Conservation (phyloP, 202 grass and related monocot species). For the Carex sylvatica region DNA sequence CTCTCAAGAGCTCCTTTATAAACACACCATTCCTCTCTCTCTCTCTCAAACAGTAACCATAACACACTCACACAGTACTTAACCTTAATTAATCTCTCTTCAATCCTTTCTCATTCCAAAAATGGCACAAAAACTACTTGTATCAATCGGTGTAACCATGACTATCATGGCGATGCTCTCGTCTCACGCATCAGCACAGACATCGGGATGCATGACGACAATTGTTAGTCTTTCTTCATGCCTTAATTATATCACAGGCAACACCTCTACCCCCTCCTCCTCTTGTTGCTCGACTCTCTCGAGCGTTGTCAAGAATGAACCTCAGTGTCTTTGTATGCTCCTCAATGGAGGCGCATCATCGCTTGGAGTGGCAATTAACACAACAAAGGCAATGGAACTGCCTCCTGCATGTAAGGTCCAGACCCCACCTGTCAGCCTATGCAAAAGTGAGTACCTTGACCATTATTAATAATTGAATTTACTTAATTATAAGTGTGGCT, state of each 20-base stretch:
- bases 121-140: slow-evolving; percentile 27
- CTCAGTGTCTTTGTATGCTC: slow-evolving; percentile 47
- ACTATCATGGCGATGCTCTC: neutral
- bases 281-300: slow-evolving; percentile 46
- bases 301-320: slow-evolving; percentile 43
- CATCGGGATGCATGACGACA: slow-evolving; percentile 41
- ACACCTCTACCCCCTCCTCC: slow-evolving; percentile 43
- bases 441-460: slow-evolving; percentile 38
- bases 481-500: too few relatives aligned
- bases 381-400: slow-evolving; percentile 27
- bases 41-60: neutral
- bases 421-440: slow-evolving; percentile 50
- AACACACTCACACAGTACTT: neutral
- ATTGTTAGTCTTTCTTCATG: slow-evolving; percentile 46
- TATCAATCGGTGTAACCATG: slow-evolving; percentile 21
- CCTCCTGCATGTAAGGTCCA: slow-evolving; percentile 49
- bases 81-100: neutral
- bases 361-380: slow-evolving; percentile 32
- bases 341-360: slow-evolving; percentile 21
- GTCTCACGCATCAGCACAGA: slow-evolving; percentile 38
- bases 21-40: neutral
- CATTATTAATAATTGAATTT: too few relatives aligned
- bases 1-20: slow-evolving; percentile 5
- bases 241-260: slow-evolving; percentile 50
- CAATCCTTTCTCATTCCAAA: neutral